Base-by-base conservation (phyloP, 2,329 filamentous ascomycete species). In the Fusarium anguioides region DNA sequence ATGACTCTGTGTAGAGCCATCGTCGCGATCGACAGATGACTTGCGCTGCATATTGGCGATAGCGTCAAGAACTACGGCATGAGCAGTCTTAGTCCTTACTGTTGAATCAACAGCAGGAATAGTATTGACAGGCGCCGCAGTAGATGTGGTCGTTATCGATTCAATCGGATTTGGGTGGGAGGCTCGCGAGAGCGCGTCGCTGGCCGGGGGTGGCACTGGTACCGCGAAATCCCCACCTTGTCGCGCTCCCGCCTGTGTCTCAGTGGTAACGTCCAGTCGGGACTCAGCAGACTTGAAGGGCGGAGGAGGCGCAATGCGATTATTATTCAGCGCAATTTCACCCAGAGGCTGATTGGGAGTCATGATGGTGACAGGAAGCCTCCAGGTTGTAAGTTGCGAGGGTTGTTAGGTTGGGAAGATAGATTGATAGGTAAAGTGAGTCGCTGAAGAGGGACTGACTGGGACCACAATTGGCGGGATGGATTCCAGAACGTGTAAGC, bases 171-270 rank as follows among this genome's bases (percentile, higher is more conserved):
- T 70, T 56, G 64, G 56, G 66, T 63, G 67, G 40, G 62, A 71
- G 62, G 56, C 61, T 64, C 66, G 70, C 63, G 68, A 71, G 60
- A 68, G 48, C 65, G 72, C 67, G 72, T 72, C 69, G 27, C 27
- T 29, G 64, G 58, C 55, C 47, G 59, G 61, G 55, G 54, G 62
- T 60, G 56, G 62, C 35, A 70, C 64, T 60, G 61, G 66, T 51
- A 72, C 68, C 60, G 71, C 72, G 61, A 64, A 56, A 71, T 73
- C 68, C 70, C 72, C 73, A 68, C 71, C 64, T 48, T 45, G 60
- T 70, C 70, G 70, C 66, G 70, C 58, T 69, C 48, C 55, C 46
- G 60, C 51, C 21, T 11, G 12, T 53, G 49, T 69, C 54, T 63
- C 60, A 47, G 60, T 40, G 27, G 39, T 65, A 59, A 53, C 62